Percentiles rank a stretch among this genome's conserved stretches.
phyloP scores from a whole-genome alignment of 208 protist genomes.

The Crithidia sp. region DNA sequence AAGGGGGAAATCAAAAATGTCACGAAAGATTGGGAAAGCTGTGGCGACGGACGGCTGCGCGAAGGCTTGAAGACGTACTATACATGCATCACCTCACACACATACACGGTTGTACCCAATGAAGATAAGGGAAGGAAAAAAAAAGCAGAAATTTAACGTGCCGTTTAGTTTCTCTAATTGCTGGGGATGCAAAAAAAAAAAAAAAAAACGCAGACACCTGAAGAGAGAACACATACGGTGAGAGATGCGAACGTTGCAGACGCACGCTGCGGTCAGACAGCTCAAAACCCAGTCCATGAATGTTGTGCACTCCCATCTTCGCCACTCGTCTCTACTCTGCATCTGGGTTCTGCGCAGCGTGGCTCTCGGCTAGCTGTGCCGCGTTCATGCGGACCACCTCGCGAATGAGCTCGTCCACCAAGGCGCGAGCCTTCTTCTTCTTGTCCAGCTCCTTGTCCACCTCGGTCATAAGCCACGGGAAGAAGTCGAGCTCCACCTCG shows the following conservation, averaged over 20 bases:
- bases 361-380: conserved; percentile 43
- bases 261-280: background rate
- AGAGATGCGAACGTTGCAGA: background rate
- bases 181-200: background rate
- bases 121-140: background rate
- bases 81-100: background rate
- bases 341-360: conserved; percentile 9
- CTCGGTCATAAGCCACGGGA: conserved; percentile 93
- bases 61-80: background rate
- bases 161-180: background rate
- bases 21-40: background rate
- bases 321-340: background rate
- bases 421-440: conserved; percentile 72
- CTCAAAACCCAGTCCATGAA: background rate
- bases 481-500: conserved; percentile 95
- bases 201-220: background rate
- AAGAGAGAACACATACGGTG: background rate
- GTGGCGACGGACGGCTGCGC: too few species aligned
- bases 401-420: conserved; percentile 89
- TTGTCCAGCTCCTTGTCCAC: conserved; percentile 85
- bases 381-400: conserved; percentile 78
- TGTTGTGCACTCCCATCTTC: background rate
- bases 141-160: background rate
- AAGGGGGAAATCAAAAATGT: background rate
- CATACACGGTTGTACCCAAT: background rate